phyloP scores from a whole-genome alignment of 176 grass and related monocot species.

The Eragrostis nindensis region DNA sequence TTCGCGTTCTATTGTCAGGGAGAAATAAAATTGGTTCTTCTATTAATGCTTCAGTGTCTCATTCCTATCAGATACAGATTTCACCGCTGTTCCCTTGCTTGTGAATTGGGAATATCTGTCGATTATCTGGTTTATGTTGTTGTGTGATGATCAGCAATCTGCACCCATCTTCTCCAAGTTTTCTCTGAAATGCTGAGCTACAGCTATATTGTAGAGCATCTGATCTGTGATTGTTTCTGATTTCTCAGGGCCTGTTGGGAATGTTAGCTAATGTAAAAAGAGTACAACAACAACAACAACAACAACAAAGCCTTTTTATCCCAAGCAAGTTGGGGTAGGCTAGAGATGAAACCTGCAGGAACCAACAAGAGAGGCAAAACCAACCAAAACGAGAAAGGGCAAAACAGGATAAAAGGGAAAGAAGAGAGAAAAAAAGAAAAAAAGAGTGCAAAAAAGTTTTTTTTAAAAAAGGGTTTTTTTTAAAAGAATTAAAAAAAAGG shows the following conservation, averaged over 20 bases:
- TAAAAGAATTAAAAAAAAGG: too few relatives aligned
- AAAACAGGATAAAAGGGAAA: too few relatives aligned
- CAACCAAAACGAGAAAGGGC: too few relatives aligned
- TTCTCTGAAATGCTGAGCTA: neutral
- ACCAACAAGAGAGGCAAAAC: too few relatives aligned
- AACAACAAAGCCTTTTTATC: too few relatives aligned
- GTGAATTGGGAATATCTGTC: neutral
- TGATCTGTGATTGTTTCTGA: conserved; percentile 18
- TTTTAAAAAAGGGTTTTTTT: too few relatives aligned
- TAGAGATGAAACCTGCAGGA: too few relatives aligned
- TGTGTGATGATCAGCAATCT: conserved; percentile 25
- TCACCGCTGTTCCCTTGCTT: neutral
- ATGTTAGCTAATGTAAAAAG: conserved; percentile 16
- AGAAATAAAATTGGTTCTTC: neutral
- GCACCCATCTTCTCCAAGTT: neutral
- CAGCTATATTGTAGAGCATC: neutral
- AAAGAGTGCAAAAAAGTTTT: too few relatives aligned
- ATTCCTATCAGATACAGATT: conserved; percentile 4
- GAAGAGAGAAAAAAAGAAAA: too few relatives aligned
- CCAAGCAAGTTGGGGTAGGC: too few relatives aligned
- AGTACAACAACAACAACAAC: too few relatives aligned
- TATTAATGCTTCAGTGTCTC: neutral
- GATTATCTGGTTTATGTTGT: neutral
- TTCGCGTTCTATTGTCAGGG: neutral
- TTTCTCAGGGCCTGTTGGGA: neutral